Evolutionary conservation across 169 alveolate species (phyloP).

Genomic region (Plasmodium gaboni): DNA sequence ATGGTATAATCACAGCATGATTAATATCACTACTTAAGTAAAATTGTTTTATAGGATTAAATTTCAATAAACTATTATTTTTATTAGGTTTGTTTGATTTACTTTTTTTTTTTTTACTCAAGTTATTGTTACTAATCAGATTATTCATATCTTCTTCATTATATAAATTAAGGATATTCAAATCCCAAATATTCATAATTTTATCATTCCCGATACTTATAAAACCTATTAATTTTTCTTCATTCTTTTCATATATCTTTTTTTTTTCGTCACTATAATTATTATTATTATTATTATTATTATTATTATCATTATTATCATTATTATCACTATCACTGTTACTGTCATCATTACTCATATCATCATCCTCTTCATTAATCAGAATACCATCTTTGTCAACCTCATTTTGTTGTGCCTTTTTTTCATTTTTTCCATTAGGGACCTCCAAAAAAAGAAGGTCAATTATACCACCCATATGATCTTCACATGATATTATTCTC

Average conservation of each 20-base stretch:
- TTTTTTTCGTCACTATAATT: background rate
- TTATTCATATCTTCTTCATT: constrained; percentile 24
- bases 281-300: no score
- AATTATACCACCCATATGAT: constrained; percentile 65
- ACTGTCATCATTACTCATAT: background rate
- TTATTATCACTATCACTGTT: background rate
- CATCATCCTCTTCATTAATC: constrained; percentile 1
- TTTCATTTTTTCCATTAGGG: constrained; percentile 1
- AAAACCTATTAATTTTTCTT: constrained; percentile 37
- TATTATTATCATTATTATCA: no score
- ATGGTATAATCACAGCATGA: constrained; percentile 48
- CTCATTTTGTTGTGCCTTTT: background rate
- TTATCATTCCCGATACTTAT: constrained; percentile 70
- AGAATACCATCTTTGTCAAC: background rate
- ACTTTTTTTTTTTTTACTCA: background rate
- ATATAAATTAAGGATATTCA: constrained; percentile 19
- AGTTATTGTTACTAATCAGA: constrained; percentile 6
- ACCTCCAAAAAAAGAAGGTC: constrained; percentile 55
- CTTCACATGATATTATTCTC: constrained; percentile 42
- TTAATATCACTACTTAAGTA: constrained; percentile 42
- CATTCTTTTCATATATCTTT: background rate
- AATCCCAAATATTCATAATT: constrained; percentile 70
- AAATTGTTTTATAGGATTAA: constrained; percentile 59
- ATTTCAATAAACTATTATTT: constrained; percentile 8
- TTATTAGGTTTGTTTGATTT: constrained; percentile 5